These are phyloP conservation scores for Yarrowia yakushimensis DNA, from an alignment of 805 yeast genomes.

Conservation along the genomic window DNA sequence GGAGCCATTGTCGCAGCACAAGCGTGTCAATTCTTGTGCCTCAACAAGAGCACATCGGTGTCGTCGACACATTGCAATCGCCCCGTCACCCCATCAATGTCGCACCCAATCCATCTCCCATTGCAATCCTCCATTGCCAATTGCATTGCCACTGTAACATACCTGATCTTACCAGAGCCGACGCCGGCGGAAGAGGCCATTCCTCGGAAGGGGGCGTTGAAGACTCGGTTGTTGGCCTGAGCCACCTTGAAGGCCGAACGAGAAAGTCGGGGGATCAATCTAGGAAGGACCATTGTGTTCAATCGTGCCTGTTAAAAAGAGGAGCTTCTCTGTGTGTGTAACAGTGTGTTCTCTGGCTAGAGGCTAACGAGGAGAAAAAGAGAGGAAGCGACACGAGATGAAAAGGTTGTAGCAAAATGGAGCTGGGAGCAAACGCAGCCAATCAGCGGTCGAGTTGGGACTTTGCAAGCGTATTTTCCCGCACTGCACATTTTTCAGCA, in stretches of 20 bases:
- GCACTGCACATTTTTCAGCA: background rate
- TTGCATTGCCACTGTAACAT: constrained; percentile 43
- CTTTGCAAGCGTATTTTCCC: background rate
- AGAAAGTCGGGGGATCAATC: constrained; percentile 47
- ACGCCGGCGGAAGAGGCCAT: constrained; percentile 72
- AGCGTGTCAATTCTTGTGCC: background rate
- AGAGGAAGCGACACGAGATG: constrained; percentile 21
- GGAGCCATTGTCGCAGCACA: constrained; percentile 7
- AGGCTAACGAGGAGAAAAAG: constrained; percentile 24
- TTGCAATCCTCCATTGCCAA: background rate
- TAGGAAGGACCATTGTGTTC: constrained; percentile 61
- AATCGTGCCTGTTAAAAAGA: constrained; percentile 26
- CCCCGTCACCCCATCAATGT: background rate
- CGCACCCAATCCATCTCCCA: background rate
- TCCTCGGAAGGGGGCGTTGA: constrained; percentile 52
- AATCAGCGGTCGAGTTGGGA: constrained; percentile 2
- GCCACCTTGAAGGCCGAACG: constrained; percentile 88
- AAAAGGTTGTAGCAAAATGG: constrained; percentile 25
- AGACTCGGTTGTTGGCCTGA: constrained; percentile 67
- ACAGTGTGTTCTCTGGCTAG: constrained; percentile 26
- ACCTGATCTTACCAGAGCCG: constrained; percentile 78
- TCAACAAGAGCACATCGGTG: background rate
- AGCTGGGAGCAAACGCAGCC: constrained; percentile 26
- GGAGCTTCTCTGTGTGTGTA: constrained; percentile 26
- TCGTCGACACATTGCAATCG: background rate